Evolutionary conservation across 2,329 filamentous ascomycete species (phyloP).

Genomic region (Dactylellina sp.): DNA sequence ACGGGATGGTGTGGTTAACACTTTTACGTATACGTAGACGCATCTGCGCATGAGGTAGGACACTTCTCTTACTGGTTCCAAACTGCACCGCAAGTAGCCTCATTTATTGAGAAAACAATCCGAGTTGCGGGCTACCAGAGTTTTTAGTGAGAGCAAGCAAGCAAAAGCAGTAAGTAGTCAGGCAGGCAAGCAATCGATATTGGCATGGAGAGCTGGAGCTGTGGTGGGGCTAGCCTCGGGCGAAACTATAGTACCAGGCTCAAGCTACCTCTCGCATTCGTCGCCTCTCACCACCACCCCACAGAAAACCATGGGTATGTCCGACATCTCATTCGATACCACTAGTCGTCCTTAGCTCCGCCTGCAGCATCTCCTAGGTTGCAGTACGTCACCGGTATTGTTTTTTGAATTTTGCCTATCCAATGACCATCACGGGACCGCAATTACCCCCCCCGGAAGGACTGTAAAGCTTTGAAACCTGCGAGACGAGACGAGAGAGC

Average conservation of each 20-base stretch:
- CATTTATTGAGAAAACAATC: too few relatives aligned
- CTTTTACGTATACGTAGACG: constrained; percentile 30
- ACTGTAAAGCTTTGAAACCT: neutral
- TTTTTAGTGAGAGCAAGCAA: neutral
- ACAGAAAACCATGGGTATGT: constrained; percentile 41
- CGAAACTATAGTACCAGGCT: constrained; percentile 13
- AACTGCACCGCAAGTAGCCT: constrained; percentile 15
- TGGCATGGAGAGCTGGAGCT: neutral
- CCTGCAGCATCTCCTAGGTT: constrained; percentile 30
- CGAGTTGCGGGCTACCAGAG: neutral
- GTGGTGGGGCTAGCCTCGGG: constrained; percentile 35
- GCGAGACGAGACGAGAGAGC: neutral
- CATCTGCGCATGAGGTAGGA: constrained; percentile 45
- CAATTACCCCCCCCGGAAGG: constrained; percentile 10
- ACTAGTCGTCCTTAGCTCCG: constrained; percentile 16
- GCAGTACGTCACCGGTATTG: constrained; percentile 53
- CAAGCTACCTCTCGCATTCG: constrained; percentile 10
- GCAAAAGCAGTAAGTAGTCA: constrained; percentile 8
- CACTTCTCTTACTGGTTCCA: constrained; percentile 26
- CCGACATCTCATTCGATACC: constrained; percentile 27
- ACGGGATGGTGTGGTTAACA: constrained; percentile 33
- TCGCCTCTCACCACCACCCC: constrained; percentile 21
- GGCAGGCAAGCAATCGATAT: neutral
- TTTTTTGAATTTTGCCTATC: constrained; percentile 34
- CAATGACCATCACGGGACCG: constrained; percentile 53